Evolutionary conservation across 176 grass and related monocot genomes (phyloP).

Genomic region (Triticum dicoccoides): DNA sequence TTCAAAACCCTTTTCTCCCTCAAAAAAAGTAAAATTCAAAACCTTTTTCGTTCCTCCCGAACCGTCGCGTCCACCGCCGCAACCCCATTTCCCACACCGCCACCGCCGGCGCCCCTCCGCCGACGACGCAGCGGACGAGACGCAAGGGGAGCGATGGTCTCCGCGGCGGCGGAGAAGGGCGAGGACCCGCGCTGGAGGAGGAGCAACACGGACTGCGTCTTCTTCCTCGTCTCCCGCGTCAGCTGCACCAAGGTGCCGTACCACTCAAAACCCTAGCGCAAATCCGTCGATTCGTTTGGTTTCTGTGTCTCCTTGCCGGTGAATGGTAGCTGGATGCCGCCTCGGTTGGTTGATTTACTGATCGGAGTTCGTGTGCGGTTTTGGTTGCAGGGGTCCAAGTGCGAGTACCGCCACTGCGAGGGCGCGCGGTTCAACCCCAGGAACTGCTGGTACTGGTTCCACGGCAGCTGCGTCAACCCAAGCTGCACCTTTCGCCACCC

Average conservation of each 20-base stretch:
- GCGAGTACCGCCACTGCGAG: slow-evolving; percentile 49
- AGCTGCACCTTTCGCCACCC: slow-evolving; percentile 51
- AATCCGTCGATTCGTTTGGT: neutral
- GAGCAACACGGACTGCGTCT: slow-evolving; percentile 27
- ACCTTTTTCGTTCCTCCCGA: neutral
- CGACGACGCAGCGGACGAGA: neutral
- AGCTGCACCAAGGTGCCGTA: slow-evolving; percentile 36
- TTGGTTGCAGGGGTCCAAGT: slow-evolving; percentile 35
- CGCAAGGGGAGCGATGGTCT: slow-evolving; percentile 5
- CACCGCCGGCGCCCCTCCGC: neutral
- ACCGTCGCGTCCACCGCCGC: neutral
- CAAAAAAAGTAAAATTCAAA: neutral
- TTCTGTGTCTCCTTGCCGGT: neutral
- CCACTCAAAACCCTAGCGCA: slow-evolving; percentile 21
- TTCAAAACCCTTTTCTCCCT: slow-evolving; percentile 14
- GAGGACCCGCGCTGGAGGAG: slow-evolving; percentile 26
- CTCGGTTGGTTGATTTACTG: neutral
- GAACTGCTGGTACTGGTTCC: slow-evolving; percentile 53
- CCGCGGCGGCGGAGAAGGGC: neutral
- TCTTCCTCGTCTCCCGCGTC: slow-evolving; percentile 38
- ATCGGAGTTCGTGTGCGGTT: slow-evolving; percentile 7
- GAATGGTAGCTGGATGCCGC: neutral
- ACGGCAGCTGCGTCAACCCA: slow-evolving; percentile 43
- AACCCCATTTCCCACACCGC: slow-evolving; percentile 10
- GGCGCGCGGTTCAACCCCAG: slow-evolving; percentile 40